phyloP scores from a whole-genome alignment of 2,329 filamentous ascomycete species.

The Paraconiothyrium brasiliense region DNA sequence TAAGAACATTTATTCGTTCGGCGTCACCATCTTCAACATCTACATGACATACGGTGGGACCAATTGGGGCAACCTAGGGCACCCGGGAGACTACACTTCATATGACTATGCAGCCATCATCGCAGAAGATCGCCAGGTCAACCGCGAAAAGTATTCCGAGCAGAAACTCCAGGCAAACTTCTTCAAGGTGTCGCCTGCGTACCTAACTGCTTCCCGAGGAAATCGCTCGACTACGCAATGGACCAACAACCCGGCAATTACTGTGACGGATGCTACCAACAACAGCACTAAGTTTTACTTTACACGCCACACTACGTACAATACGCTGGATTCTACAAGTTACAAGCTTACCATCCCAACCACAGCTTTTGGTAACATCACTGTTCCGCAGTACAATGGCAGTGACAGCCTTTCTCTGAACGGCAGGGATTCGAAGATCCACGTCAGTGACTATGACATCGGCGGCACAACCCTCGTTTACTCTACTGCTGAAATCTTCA shows the following conservation, averaged over 20 bases:
- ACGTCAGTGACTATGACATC: constrained; percentile 72
- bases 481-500: constrained; percentile 74
- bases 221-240: constrained; percentile 40
- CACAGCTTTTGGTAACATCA: constrained; percentile 62
- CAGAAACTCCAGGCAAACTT: constrained; percentile 81
- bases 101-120: constrained; percentile 73
- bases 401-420: constrained; percentile 61
- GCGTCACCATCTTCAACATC: constrained; percentile 73
- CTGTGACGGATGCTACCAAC: constrained; percentile 70
- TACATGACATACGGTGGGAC: constrained; percentile 86
- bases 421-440: constrained; percentile 72
- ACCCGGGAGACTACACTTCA: constrained; percentile 66
- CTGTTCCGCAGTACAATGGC: constrained; percentile 67
- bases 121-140: constrained; percentile 72
- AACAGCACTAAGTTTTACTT: constrained; percentile 70
- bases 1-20: constrained; percentile 76
- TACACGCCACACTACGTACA: constrained; percentile 70
- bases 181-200: constrained; percentile 75
- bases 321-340: constrained; percentile 63
- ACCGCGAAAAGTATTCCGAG: constrained; percentile 81
- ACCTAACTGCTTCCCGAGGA: constrained; percentile 62
- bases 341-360: constrained; percentile 73
- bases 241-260: constrained; percentile 58
- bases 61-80: constrained; percentile 77
- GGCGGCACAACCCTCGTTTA: constrained; percentile 70